Evolutionary conservation across 192 early-diverging fungal genomes (phyloP).

Genomic region (Backusella mclennaniae): DNA sequence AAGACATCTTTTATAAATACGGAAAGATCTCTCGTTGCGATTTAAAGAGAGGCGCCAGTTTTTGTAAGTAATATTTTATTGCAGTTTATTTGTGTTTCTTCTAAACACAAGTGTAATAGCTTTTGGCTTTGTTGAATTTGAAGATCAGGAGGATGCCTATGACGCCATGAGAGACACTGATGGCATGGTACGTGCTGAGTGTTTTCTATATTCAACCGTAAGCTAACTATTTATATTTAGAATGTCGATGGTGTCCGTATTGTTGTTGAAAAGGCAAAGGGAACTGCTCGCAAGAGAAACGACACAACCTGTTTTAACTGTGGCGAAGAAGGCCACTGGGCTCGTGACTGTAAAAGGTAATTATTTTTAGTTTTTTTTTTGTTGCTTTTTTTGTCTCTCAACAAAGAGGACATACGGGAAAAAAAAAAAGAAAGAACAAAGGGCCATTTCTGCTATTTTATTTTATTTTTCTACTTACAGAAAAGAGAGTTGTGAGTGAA

Average conservation of each 20-base stretch:
- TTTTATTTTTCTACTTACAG: constrained; percentile 4
- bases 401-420: not conserved
- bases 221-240: not conserved
- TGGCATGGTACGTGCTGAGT: constrained; percentile 21
- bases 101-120: constrained; percentile 22
- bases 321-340: constrained; percentile 25
- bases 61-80: not conserved
- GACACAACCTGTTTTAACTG: constrained; percentile 26
- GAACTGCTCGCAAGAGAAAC: constrained; percentile 13
- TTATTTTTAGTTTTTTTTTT: not conserved
- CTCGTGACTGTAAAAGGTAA: constrained; percentile 20
- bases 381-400: not conserved
- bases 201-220: too few relatives aligned
- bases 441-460: not conserved
- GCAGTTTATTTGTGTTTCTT: not conserved
- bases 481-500: not conserved
- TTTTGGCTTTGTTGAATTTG: constrained; percentile 53
- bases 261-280: constrained; percentile 28
- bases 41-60: constrained; percentile 22
- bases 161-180: constrained; percentile 32
- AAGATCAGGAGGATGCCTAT: constrained; percentile 47
- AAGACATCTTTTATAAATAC: constrained; percentile 52
- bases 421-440: not conserved
- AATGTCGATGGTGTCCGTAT: constrained; percentile 20
- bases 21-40: constrained; percentile 41